These are phyloP conservation scores for Juncus inflexus DNA, from an alignment of 176 grass and related monocot genomes.

Conservation along the genomic window DNA sequence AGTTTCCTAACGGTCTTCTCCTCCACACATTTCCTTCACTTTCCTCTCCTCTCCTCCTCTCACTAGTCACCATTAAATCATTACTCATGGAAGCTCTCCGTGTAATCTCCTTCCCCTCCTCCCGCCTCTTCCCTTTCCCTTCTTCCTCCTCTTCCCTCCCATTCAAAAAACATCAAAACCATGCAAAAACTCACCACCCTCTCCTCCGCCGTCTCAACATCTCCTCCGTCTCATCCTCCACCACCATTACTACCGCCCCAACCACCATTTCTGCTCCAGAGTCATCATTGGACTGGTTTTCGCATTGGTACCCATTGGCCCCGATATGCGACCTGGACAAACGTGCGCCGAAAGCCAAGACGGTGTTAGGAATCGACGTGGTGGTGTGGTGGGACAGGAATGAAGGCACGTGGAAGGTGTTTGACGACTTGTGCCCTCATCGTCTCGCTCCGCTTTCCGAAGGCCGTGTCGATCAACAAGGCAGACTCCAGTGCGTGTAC, in stretches of 20 bases:
- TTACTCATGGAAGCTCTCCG: neutral
- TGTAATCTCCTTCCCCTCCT: neutral
- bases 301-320: constrained; percentile 84
- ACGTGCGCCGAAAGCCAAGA: constrained; percentile 71
- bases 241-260: too few species aligned
- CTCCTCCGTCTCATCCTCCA: neutral
- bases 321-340: constrained; percentile 65
- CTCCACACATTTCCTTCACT: too few species aligned
- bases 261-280: too few species aligned
- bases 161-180: too few species aligned
- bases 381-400: constrained; percentile 77
- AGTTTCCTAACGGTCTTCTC: too few species aligned
- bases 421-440: constrained; percentile 80
- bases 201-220: neutral
- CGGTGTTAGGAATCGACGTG: constrained; percentile 60
- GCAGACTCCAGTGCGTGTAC: constrained; percentile 87
- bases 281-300: constrained; percentile 70
- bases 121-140: neutral
- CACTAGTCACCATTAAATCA: too few species aligned
- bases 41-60: too few species aligned
- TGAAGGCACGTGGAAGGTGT: constrained; percentile 63
- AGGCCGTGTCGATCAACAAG: constrained; percentile 69
- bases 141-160: neutral
- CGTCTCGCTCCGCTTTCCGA: constrained; percentile 87
- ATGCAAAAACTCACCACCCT: neutral